Evolutionary conservation across 768 basidiomycete genomes (phyloP), one percentile per base, ranked within the genome.

Genomic region (Agrocybe chaxingu): DNA sequence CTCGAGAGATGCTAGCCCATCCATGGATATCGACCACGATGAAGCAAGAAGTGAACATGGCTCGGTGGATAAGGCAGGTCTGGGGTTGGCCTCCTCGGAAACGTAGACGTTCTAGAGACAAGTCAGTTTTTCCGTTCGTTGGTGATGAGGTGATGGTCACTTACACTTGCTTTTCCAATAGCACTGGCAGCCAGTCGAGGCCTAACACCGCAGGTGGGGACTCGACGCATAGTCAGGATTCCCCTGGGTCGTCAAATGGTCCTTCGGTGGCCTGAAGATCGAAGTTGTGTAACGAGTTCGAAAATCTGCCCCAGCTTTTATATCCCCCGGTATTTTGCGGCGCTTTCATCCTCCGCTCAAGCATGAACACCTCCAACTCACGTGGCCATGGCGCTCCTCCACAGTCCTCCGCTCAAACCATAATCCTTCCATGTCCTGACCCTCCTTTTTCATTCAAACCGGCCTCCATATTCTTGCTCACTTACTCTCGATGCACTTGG

Each of bases 1-100:
- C 93, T 0, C 82, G 77, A 56, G 85, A 90, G 55, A 82, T 95
- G 78, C 72, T 94, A 11, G 51, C 53, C 3, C 62, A 63, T 50
- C 58, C 56, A 8, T 63, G 62, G 62, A 61, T 63, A 13, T 12
- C 36, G 7, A 51, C 11, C 24, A 50, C 47, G 7, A 57, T 61
- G 58, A 48, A 45, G 45, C 54, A 63, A 29, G 57, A 63, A 9
- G 62, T 59, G 12, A 48, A 56, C 37, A 59, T 63, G 56, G 51
- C 54, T 1, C 49, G 57, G 11, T 63, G 62, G 62, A 63, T 63
- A 30, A 45, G 56, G 19, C 59, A 59, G 36, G 62, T 63, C 11
- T 62, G 62, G 62, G 59, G 57, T 7, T 60, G 62, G 62, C 42
- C 56, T 24, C 24, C 24, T 24, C 24, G 24, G 16, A 54, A 49